Base-by-base conservation (phyloP, 2,329 filamentous ascomycete genomes). In the Nemania diffusa region DNA sequence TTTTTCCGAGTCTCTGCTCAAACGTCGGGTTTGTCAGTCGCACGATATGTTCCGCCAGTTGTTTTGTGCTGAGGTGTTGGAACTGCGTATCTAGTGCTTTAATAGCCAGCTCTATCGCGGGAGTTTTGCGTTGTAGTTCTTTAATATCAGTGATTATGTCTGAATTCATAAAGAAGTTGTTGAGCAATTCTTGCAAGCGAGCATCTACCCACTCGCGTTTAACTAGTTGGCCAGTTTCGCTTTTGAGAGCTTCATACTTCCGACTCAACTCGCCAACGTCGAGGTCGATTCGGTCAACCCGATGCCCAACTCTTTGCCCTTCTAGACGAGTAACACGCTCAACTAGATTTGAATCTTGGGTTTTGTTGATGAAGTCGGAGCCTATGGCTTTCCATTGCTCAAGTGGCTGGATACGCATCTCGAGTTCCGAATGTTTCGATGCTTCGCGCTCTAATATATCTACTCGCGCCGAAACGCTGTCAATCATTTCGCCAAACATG, bases 61-160 rank as follows among this genome's bases (percentile, higher is more conserved):
- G 71, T 52, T 78, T 81, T 1, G 84, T 83, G 22, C 74, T 79
- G 7, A 89, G 74, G 69, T 85, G 86, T 62, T 82, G 83, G 66
- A 82, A 87, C 67, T 84, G 85, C 0, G 67, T 62, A 71, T 85
- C 81, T 7, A 89, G 70, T 0, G 79, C 73, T 22, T 71, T 72
- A 4, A 85, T 34, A 52, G 81, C 74, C 44, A 79, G 72, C 17
- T 79, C 76, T 5, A 85, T 69, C 4, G 74, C 73, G 0, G 78
- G 75, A 20, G 77, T 71, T 40, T 73, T 75, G 26, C 72, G 74
- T 22, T 77, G 69, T 6, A 78, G 58, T 1, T 77, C 69, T 8
- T 77, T 73, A 7, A 76, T 4, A 51, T 69, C 57, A 11, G 37
- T 40, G 22, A n/a, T 9, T 13, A 65, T 29, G 24, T 29, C 60